Evolutionary conservation across 371 early-diverging fungal genomes (phyloP), one percentile per base, ranked within the genome.

Genomic region (Lichtheimia corymbifera): DNA sequence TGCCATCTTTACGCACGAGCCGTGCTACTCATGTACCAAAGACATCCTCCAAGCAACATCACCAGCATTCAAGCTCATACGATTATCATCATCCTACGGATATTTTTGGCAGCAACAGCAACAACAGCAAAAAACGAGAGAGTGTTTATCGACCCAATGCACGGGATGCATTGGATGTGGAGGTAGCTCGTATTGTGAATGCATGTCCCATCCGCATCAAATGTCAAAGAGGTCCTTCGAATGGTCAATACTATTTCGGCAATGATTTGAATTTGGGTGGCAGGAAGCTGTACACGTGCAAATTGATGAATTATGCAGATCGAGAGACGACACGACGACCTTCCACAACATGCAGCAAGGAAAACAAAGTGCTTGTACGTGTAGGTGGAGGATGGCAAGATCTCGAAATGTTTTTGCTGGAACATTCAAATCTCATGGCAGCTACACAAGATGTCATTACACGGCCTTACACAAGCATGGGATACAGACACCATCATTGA

Each of bases 331-430:
- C 56, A 55, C 50, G 62, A 22, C 20, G 49, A 7, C 35, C 35
- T 35, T 35, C 35, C 35, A 35, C 35, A 5, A 35, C 35, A 35
- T 35, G 35, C 11, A 45, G 47, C 22, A 30, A 44, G 17, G 41
- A 65, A 17, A 81, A 79, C 54, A 86, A 86, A 57, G 86, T 86
- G 9, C 60, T 85, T 57, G 83, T 86, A 17, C 83, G 86, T 45
- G 86, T 86, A 3, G 86, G 88, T 43, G 85, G 86, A n/a, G 86
- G 88, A 17, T 87, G 86, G 86, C 85, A 85, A 57, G 86, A 85
- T 61, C 66, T 87, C 41, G 86, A 87, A 50, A 75, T 83, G 61
- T 87, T 85, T 61, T 70, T 87, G 60, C 58, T 84, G n/a, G 79
- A 81, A 28, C 79, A 80, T 35, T 68, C 73, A 53, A 62, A 61